Evolutionary conservation across 108 stramenopile genomes (phyloP), one percentile per base, ranked within the genome.

Genomic region (Nitzschia sp.): DNA sequence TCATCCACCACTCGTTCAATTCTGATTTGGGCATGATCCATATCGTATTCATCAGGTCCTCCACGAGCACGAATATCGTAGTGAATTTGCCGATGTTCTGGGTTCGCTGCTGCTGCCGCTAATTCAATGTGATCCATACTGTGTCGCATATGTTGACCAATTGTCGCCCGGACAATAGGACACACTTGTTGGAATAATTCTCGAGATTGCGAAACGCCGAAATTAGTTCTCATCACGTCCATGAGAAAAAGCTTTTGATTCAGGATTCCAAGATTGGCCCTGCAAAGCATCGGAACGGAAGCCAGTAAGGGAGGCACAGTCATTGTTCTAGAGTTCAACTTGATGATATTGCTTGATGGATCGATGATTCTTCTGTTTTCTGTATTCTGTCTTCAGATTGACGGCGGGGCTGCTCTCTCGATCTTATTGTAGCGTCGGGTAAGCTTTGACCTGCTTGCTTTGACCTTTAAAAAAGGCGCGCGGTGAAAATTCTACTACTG

Each of bases 131-230:
- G 96, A 71, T 96, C 93, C 82, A 97, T 80, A 46, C 88, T 87
- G 68, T 97, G 96, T 16, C 96, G 92, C 69, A 94, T 72, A 72
- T 97, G 96, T 47, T 90, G 90, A 17, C 94, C 96, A 26, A 97
- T 75, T 25, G 86, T 80, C 11, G 95, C 89, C 23, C 81, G 74
- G 30, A 92, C 88, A 32, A 95, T 70, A 1, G 90, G 82, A 71
- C 90, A 94, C 21, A 44, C 41, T 36, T 66, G 59, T 53, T 79
- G 61, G 56, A 83, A 90, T 15, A 71, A 62, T 58, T 67, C 63
- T n/a, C 69, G 38, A 8, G 88, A 85, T 54, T 76, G 16, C 31
- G 60, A 53, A 8, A 45, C 27, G 19, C 93, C 93, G 64, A 84
- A 73, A 27, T 59, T 68, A 0, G 73, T 53, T 11, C 72, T 56